Percentiles rank a stretch among this genome's conserved stretches.
phyloP scores from a whole-genome alignment of 1,284 basidiomycete genomes.

The Retiboletus fuscus region DNA sequence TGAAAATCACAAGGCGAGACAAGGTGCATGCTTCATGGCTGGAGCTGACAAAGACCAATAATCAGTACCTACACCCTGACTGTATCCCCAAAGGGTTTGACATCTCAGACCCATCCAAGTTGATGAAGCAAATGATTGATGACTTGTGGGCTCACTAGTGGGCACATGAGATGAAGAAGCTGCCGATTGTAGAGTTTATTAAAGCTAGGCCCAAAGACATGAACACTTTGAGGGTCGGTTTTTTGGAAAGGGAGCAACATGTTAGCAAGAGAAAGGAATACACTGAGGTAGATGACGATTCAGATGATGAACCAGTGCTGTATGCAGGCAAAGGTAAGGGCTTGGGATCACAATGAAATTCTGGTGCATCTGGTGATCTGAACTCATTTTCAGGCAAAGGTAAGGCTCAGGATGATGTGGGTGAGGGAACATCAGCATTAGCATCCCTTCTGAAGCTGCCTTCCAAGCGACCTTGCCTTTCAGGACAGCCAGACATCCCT shows the following conservation, averaged over 20 bases:
- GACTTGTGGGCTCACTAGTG: not conserved
- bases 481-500: not conserved
- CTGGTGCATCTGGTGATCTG: no score
- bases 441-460: not conserved
- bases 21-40: slow-evolving; percentile 11
- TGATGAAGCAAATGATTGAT: not conserved
- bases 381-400: no score
- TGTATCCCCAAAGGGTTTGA: not conserved
- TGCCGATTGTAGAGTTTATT: not conserved
- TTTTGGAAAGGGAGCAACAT: not conserved
- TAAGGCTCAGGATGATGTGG: no score
- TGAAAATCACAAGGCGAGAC: not conserved
- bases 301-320: no score
- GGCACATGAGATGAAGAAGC: not conserved
- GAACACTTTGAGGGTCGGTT: no score
- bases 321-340: no score
- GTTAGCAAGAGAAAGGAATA: not conserved
- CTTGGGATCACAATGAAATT: no score
- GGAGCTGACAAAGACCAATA: not conserved
- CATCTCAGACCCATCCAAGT: not conserved
- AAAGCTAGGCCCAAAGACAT: not conserved
- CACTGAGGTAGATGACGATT: not conserved
- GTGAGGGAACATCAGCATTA: no score
- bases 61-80: not conserved
- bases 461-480: not conserved